Evolutionary conservation across 768 basidiomycete genomes (phyloP).

Genomic region (Symmetrospora coprosmae): DNA sequence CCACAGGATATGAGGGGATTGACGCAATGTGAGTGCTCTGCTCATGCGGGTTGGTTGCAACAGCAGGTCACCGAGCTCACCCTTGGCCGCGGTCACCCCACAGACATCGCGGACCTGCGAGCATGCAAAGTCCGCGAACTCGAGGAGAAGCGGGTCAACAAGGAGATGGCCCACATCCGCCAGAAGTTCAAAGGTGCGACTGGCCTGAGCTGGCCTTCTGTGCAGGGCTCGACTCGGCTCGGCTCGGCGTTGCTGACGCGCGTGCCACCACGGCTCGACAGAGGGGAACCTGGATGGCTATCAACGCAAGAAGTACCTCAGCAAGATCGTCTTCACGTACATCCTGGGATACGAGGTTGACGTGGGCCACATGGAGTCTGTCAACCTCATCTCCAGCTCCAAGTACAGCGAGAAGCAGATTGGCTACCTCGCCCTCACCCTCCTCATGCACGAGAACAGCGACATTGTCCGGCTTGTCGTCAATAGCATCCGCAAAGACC

Average conservation of each 20-base stretch:
- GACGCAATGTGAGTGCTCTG: not conserved
- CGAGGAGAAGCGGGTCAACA: constrained; percentile 97
- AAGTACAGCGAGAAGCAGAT: constrained; percentile 99
- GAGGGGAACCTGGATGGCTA: constrained; percentile 42
- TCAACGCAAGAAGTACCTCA: constrained; percentile 49
- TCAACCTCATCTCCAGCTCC: constrained; percentile 84
- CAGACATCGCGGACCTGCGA: constrained; percentile 88
- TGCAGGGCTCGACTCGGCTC: not conserved
- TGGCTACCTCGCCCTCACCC: constrained; percentile 89
- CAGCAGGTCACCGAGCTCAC: not conserved
- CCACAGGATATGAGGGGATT: constrained; percentile 9
- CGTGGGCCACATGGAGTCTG: constrained; percentile 97
- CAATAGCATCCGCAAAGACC: constrained; percentile 93
- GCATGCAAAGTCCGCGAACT: constrained; percentile 90
- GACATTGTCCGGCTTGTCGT: constrained; percentile 91
- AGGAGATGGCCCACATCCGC: constrained; percentile 99
- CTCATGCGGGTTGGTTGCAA: not conserved
- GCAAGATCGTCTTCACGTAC: constrained; percentile 97
- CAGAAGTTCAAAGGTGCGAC: constrained; percentile 87
- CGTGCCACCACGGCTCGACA: constrained; percentile 8
- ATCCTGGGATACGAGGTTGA: constrained; percentile 96
- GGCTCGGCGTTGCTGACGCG: not conserved
- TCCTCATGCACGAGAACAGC: constrained; percentile 97
- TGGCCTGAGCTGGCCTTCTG: not conserved
- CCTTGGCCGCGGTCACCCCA: not conserved